Percentiles rank a stretch among this genome's conserved stretches.
Evolutionary conservation across 2,329 filamentous ascomycete species (phyloP).

Genomic region (Alternaria brassicicola): DNA sequence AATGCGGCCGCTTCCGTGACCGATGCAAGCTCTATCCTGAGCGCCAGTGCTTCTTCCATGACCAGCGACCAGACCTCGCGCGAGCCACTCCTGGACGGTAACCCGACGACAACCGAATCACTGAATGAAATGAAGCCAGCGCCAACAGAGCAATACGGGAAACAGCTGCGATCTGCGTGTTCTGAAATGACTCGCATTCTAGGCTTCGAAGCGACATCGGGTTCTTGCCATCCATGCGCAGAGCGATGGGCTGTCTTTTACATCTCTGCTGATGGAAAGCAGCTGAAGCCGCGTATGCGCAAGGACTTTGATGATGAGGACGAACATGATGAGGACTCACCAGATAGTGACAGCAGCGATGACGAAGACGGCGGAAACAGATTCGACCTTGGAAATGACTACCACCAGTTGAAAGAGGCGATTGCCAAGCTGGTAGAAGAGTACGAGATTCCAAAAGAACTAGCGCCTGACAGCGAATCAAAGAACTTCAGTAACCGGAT

Average conservation of each 20-base stretch:
- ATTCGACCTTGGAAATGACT: slow-evolving; percentile 74
- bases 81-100: slow-evolving; percentile 64
- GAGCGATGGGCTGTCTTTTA: slow-evolving; percentile 85
- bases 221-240: slow-evolving; percentile 76
- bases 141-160: slow-evolving; percentile 50
- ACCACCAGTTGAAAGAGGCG: slow-evolving; percentile 79
- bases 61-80: slow-evolving; percentile 73
- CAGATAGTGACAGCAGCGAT: slow-evolving; percentile 58
- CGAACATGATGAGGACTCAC: slow-evolving; percentile 65
- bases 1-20: slow-evolving; percentile 58
- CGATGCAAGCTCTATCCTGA: slow-evolving; percentile 73
- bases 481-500: slow-evolving; percentile 75
- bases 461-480: slow-evolving; percentile 64
- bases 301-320: slow-evolving; percentile 71
- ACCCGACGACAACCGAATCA: slow-evolving; percentile 31
- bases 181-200: slow-evolving; percentile 73
- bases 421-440: slow-evolving; percentile 82
- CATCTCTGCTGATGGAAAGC: slow-evolving; percentile 73
- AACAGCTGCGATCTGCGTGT: slow-evolving; percentile 67
- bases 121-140: slow-evolving; percentile 56
- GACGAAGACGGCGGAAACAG: slow-evolving; percentile 52
- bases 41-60: slow-evolving; percentile 73
- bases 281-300: slow-evolving; percentile 72
- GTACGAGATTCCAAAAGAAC: slow-evolving; percentile 75
- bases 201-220: slow-evolving; percentile 68